Base-by-base conservation (phyloP, 805 yeast species). In the Tetrapisispora fleetii region DNA sequence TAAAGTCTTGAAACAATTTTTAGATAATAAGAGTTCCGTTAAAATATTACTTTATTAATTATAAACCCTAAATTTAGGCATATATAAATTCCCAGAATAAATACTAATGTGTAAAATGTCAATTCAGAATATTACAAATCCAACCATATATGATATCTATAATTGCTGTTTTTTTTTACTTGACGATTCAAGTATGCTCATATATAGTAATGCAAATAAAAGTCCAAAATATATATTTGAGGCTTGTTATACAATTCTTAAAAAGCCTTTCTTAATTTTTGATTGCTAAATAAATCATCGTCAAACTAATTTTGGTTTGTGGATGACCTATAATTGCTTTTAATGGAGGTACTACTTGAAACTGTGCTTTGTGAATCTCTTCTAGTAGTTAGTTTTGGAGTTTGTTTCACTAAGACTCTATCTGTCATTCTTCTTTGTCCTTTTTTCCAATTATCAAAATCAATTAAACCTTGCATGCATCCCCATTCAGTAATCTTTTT, bases 401-500 rank as follows among this genome's bases (percentile, higher is more conserved):
- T 37, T 35, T 43, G 42, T 36, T 55, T 52, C 17, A 46, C 46
- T 27, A 54, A 30, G 11, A 58, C 57, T 39, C 55, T 67, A 41
- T 68, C 69, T 0, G 73, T 67, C 71, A 67, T 67, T 58, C 71
- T 66, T 38, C 66, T 62, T 48, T 69, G 70, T 10, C 73, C 73
- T 37, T 71, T 70, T 55, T 77, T 80, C 95, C 97, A 93, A 37
- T 95, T 91, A 63, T 93, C 96, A 65, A 85, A 91, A 67, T 91
- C 95, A 63, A 91, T 90, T 45, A 91, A 70, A 0, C 97, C 97
- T 68, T 91, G 99, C 98, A 91, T 91, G 66, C 98, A 91, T 0
- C 99, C 98, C 98, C 98, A 93, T 66, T 91, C 97, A 0, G 89
- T 84, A 46, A 93, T 85, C 67, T 93, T 93, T 60, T 86, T 87